These are phyloP conservation scores for Lodderomyces jiufengensis DNA, from an alignment of 1,139 yeast species.

Conservation along the genomic window DNA sequence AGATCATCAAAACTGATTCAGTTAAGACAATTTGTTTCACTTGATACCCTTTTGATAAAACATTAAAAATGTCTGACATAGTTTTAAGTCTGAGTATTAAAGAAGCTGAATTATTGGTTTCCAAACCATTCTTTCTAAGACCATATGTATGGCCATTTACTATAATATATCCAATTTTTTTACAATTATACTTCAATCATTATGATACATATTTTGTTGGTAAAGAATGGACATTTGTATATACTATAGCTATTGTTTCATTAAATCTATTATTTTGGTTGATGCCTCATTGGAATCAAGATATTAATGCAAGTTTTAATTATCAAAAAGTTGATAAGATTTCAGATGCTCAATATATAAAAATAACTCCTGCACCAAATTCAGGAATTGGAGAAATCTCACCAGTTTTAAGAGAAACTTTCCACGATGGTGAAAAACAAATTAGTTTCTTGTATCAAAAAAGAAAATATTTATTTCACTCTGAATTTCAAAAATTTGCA, in stretches of 20 bases:
- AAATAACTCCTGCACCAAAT: slow-evolving; percentile 80
- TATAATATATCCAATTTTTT: slow-evolving; percentile 72
- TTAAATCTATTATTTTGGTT: slow-evolving; percentile 75
- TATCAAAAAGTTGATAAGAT: slow-evolving; percentile 51
- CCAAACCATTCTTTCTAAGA: slow-evolving; percentile 55
- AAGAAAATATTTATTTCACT: slow-evolving; percentile 77
- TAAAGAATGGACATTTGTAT: slow-evolving; percentile 84
- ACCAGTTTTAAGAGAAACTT: slow-evolving; percentile 52
- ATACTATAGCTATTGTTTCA: slow-evolving; percentile 68
- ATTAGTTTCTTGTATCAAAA: slow-evolving; percentile 83
- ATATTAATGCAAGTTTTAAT: slow-evolving; percentile 68
- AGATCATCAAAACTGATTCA: no score
- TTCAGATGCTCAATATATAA: slow-evolving; percentile 64
- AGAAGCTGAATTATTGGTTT: slow-evolving; percentile 68
- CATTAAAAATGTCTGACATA: slow-evolving; percentile 29
- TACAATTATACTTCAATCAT: slow-evolving; percentile 59
- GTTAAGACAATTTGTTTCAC: no score
- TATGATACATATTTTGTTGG: slow-evolving; percentile 85
- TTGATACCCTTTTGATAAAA: no score
- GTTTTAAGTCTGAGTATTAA: slow-evolving; percentile 59
- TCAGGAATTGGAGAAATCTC: slow-evolving; percentile 84
- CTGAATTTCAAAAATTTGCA: slow-evolving; percentile 51
- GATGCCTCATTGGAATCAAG: slow-evolving; percentile 94
- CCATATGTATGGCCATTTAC: slow-evolving; percentile 88
- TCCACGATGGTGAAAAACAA: slow-evolving; percentile 59